Evolutionary conservation across 768 basidiomycete species (phyloP), one percentile per base, ranked within the genome.

Genomic region (Tephrocybe sp.): DNA sequence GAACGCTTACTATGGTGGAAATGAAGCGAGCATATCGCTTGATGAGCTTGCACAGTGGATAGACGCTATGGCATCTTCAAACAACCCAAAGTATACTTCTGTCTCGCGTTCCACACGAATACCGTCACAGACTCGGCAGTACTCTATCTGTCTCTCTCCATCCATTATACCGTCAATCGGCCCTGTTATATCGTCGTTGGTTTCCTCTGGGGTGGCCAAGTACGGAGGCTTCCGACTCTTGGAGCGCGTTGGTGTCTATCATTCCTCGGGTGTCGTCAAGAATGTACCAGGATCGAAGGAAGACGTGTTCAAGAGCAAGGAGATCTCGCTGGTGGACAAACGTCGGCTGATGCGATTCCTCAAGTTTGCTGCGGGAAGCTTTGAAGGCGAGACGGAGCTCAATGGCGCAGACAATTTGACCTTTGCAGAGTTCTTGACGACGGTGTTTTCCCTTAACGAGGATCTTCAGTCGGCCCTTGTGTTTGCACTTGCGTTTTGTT

Each of bases 151-250:
- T 12, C 78, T 98, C n/a, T 75, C 80, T 7, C 95, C 95, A 0
- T 75, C 87, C 2, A 71, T 98, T 2, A 83, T 98, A 13, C 87
- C 90, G 2, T 85, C 92, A 0, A 62, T 80, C 6, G 94, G 95
- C 0, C 78, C 87, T 0, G 74, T 90, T 26, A 91, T 98, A 34
- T 79, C 87, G 2, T 80, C 87, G 2, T 73, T 98, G 3, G 73
- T 96, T 9, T 73, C 79, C 1, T 93, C 91, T 11, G 89, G 92
- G 19, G 92, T 98, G 12, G 78, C 92, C 7, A 84, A 86, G 49
- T 98, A 98, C 61, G 91, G 92, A n/a, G 86, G 85, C 2, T 98
- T 94, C 63, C 84, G 88, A 38, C 75, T 97, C 3, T 71, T 98
- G 16, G 90, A 87, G 53, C 79, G 78, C 19, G 75, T 89, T 15